Conservation (phyloP, 371 early-diverging fungal species). For the Mucor sp. region DNA sequence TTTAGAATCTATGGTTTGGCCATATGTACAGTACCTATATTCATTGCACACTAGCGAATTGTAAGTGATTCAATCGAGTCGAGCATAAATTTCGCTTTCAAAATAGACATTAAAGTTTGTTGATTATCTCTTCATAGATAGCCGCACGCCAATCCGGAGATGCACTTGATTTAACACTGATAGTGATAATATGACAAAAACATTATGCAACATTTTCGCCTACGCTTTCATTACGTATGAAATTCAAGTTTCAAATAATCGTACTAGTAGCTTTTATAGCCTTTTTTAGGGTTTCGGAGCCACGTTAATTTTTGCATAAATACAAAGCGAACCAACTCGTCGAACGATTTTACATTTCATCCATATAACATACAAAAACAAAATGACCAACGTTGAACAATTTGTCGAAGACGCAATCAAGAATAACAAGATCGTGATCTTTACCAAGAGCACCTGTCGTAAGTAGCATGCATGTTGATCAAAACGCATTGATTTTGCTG, state of each 20-base stretch:
- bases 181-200: background rate
- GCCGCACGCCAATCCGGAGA: background rate
- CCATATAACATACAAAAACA: background rate
- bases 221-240: background rate
- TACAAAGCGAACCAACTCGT: background rate
- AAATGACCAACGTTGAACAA: constrained; percentile 13
- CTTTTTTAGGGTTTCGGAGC: background rate
- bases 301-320: background rate
- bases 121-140: too few species aligned
- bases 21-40: too few species aligned
- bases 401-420: constrained; percentile 24
- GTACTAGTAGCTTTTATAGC: background rate
- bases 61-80: too few species aligned
- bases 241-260: background rate
- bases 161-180: background rate
- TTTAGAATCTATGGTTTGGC: too few species aligned
- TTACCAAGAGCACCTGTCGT: constrained; percentile 81
- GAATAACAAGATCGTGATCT: constrained; percentile 48
- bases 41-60: too few species aligned
- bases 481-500: background rate
- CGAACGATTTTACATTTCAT: background rate
- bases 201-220: background rate
- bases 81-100: too few species aligned
- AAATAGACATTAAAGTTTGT: too few species aligned
- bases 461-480: background rate